Percentiles rank a stretch among this genome's conserved stretches.
phyloP scores from a whole-genome alignment of 1,284 basidiomycete species.

The Papiliotrema laurentii region DNA sequence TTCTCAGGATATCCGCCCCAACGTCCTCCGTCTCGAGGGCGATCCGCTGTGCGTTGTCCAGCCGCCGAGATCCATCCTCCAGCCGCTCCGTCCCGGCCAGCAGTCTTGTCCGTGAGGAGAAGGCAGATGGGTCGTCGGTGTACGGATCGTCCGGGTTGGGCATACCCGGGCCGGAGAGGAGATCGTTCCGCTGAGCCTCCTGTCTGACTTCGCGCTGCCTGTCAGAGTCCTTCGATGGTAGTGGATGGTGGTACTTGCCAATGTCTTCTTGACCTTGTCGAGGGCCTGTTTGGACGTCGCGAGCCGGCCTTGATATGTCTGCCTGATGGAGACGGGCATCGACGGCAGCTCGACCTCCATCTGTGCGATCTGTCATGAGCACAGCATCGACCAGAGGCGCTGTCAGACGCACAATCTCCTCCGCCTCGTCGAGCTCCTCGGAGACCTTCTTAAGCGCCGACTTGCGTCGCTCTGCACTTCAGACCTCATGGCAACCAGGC shows the following conservation, averaged over 20 bases:
- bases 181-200: conserved; percentile 48
- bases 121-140: conserved; percentile 47
- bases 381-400: background rate
- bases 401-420: conserved; percentile 72
- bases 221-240: conserved; percentile 1
- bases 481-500: background rate
- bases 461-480: conserved; percentile 68
- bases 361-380: conserved; percentile 71
- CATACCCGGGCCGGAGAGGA: conserved; percentile 55
- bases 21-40: conserved; percentile 95
- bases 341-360: conserved; percentile 99
- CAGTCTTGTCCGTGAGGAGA: conserved; percentile 63
- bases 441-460: conserved; percentile 77
- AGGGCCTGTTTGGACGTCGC: conserved; percentile 68
- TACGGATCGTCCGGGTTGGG: conserved; percentile 67
- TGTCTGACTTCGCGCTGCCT: conserved; percentile 48
- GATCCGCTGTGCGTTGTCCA: conserved; percentile 86
- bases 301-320: conserved; percentile 69
- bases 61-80: conserved; percentile 70
- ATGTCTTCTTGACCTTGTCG: conserved; percentile 67
- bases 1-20: conserved; percentile 85
- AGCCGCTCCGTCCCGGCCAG: conserved; percentile 68
- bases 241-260: conserved; percentile 46
- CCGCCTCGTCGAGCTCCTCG: conserved; percentile 96
- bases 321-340: conserved; percentile 77